phyloP scores from a whole-genome alignment of 2,329 filamentous ascomycete species.

The Talaromyces rugulosus region DNA sequence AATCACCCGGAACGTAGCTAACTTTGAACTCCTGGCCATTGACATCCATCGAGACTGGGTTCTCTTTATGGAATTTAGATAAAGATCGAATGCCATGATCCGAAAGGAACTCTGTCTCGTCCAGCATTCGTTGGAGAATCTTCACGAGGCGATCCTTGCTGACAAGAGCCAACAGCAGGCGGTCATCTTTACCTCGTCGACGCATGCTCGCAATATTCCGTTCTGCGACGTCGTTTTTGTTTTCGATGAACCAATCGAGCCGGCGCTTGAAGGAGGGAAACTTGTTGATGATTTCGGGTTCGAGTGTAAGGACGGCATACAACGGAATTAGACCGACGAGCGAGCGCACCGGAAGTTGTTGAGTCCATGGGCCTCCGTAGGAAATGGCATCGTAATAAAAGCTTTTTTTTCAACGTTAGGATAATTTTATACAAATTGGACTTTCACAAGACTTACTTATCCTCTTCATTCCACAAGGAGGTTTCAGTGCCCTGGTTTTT shows the following conservation, averaged over 20 bases:
- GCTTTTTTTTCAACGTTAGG: constrained; percentile 33
- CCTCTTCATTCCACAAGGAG: constrained; percentile 92
- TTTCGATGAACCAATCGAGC: constrained; percentile 89
- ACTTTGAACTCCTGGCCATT: constrained; percentile 88
- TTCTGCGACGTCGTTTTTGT: constrained; percentile 80
- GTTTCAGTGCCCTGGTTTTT: constrained; percentile 67
- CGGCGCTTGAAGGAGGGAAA: constrained; percentile 91
- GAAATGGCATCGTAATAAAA: constrained; percentile 99
- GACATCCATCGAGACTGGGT: constrained; percentile 93
- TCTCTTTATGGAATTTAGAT: constrained; percentile 83
- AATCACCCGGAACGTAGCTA: constrained; percentile 89
- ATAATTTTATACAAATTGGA: not conserved
- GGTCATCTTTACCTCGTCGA: constrained; percentile 83
- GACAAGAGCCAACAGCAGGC: constrained; percentile 82
- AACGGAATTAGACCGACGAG: constrained; percentile 91
- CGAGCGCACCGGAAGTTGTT: constrained; percentile 87
- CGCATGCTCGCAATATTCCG: constrained; percentile 92
- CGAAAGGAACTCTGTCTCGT: constrained; percentile 88
- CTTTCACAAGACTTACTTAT: constrained; percentile 46
- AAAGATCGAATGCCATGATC: constrained; percentile 87
- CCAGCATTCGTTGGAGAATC: constrained; percentile 86
- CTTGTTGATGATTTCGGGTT: constrained; percentile 88
- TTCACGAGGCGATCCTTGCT: constrained; percentile 88
- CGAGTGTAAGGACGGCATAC: constrained; percentile 85
- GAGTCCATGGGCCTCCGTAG: constrained; percentile 88